phyloP scores from a whole-genome alignment of 1,284 basidiomycete genomes.

The Coniferiporia sulphurascens region DNA sequence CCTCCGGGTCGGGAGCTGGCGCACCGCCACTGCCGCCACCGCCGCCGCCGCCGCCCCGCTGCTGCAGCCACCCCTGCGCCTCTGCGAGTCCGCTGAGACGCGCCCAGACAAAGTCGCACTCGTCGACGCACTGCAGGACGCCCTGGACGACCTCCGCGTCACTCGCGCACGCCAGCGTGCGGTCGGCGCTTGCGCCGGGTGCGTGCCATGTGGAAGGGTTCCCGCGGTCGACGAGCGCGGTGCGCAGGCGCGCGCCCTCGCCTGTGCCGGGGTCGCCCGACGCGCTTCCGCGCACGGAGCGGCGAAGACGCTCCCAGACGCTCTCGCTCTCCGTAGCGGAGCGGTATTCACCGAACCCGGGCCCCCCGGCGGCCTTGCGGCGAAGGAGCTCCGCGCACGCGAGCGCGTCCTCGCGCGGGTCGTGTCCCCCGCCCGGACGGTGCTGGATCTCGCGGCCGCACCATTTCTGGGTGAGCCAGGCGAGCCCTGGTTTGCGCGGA shows the following conservation, averaged over 20 bases:
- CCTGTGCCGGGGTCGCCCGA: slow-evolving; percentile 35
- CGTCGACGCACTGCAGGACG: slow-evolving; percentile 40
- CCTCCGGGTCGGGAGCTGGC: slow-evolving; percentile 24
- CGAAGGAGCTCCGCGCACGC: slow-evolving; percentile 80
- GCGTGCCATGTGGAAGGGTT: slow-evolving; percentile 72
- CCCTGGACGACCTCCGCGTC: slow-evolving; percentile 75
- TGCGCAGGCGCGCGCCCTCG: slow-evolving; percentile 28
- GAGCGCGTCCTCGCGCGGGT: slow-evolving; percentile 87
- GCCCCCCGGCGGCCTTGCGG: slow-evolving; percentile 74
- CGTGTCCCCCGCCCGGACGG: slow-evolving; percentile 68
- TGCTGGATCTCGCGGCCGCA: slow-evolving; percentile 82
- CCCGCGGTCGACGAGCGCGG: slow-evolving; percentile 81
- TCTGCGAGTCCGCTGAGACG: slow-evolving; percentile 76
- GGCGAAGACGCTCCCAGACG: slow-evolving; percentile 77
- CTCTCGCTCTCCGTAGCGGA: slow-evolving; percentile 68
- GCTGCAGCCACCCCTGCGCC: slow-evolving; percentile 54
- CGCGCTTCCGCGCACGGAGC: slow-evolving; percentile 37
- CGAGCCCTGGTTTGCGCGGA: slow-evolving; percentile 86
- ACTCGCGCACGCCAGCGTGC: slow-evolving; percentile 62
- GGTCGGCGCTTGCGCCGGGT: slow-evolving; percentile 68
- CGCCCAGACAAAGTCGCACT: slow-evolving; percentile 78
- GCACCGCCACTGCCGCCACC: slow-evolving; percentile 15
- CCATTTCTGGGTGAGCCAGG: slow-evolving; percentile 92
- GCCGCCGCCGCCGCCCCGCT: slow-evolving; percentile 32
- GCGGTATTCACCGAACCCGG: slow-evolving; percentile 82